phyloP scores from a whole-genome alignment of 176 grass and related monocot species.

The Zoysia pacifica region DNA sequence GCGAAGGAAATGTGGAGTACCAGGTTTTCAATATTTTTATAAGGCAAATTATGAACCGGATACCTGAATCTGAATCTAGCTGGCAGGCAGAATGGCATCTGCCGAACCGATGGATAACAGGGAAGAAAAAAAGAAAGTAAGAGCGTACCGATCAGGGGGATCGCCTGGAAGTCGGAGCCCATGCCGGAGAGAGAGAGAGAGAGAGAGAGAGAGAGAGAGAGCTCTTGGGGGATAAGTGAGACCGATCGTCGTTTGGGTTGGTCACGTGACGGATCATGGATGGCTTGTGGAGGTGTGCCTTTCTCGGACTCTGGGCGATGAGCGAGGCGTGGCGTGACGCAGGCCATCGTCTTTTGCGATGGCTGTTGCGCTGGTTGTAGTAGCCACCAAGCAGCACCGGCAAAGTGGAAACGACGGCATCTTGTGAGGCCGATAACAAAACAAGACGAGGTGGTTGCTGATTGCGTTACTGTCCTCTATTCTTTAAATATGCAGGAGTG shows the following conservation, averaged over 20 bases:
- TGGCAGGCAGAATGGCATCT: slow-evolving; percentile 5
- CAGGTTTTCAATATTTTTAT: not conserved
- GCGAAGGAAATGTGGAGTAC: not conserved
- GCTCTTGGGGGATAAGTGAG: slow-evolving; percentile 14
- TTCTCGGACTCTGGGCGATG: not conserved
- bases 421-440: no score
- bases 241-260: not conserved
- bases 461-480: no score
- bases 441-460: no score
- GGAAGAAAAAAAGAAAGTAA: not conserved
- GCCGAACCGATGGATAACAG: not conserved
- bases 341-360: not conserved
- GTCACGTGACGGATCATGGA: not conserved
- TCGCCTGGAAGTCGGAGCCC: slow-evolving; percentile 75
- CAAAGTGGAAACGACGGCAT: no score
- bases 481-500: no score
- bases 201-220: no score
- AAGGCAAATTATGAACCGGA: not conserved
- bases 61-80: slow-evolving; percentile 36
- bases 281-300: not conserved
- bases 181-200: slow-evolving; percentile 27
- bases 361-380: not conserved
- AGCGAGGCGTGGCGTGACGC: not conserved
- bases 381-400: no score
- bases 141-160: slow-evolving; percentile 68